Evolutionary conservation across 2,329 filamentous ascomycete genomes (phyloP).

Genomic region (Penicillium sp.): DNA sequence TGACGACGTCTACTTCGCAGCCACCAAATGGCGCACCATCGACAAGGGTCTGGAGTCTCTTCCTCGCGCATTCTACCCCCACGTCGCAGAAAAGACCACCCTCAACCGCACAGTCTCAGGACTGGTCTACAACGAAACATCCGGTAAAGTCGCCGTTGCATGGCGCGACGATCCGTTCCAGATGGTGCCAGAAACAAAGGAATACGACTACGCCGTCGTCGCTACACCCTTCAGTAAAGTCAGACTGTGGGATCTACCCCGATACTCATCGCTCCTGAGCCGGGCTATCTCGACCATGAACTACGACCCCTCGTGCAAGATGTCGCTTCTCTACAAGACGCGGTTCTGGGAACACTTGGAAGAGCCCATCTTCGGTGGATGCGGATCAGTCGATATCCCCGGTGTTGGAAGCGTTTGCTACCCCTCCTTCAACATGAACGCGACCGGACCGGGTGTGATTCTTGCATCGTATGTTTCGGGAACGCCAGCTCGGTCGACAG

Average conservation of each 20-base stretch:
- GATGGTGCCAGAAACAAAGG: constrained; percentile 47
- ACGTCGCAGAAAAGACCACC: constrained; percentile 58
- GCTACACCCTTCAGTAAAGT: constrained; percentile 65
- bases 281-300: constrained; percentile 52
- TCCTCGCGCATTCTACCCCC: constrained; percentile 62
- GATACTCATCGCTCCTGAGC: constrained; percentile 51
- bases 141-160: constrained; percentile 57
- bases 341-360: constrained; percentile 60
- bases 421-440: constrained; percentile 39
- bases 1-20: constrained; percentile 60
- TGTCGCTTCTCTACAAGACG: constrained; percentile 67
- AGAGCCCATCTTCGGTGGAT: constrained; percentile 61
- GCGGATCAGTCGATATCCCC: constrained; percentile 30
- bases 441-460: constrained; percentile 37
- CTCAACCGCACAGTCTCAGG: constrained; percentile 60
- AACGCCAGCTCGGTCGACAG: constrained; percentile 25
- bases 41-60: constrained; percentile 61
- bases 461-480: constrained; percentile 48
- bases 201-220: constrained; percentile 68
- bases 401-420: constrained; percentile 39
- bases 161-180: constrained; percentile 51
- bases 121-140: constrained; percentile 53
- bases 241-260: constrained; percentile 60
- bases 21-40: constrained; percentile 64
- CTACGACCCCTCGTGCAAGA: constrained; percentile 54